Evolutionary conservation across 2,329 filamentous ascomycete genomes (phyloP), one percentile per base, ranked within the genome.

Genomic region (Arthrinium puccinioides): DNA sequence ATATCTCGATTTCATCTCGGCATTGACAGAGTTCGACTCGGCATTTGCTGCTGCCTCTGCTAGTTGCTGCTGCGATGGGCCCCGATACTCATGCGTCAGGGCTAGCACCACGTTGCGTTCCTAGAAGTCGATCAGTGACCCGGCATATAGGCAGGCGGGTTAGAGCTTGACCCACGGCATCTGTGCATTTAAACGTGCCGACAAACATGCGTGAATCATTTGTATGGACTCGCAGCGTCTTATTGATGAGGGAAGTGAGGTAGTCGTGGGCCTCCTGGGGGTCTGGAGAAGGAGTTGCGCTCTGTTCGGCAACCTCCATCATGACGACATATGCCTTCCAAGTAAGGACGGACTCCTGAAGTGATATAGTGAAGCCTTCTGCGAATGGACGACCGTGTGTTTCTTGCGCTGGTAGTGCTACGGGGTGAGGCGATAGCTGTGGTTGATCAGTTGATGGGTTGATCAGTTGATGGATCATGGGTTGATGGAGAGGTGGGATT

Each of bases 151-250:
- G 20, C 40, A 32, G 36, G 29, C 28, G 13, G n/a, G n/a, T n/a
- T n/a, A n/a, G 24, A 10, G 18, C 6, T 21, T 6, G 31, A 70
- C 75, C 35, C 65, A 94, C 88, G 42, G 84, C 79, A 67, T 98
- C 92, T 21, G 89, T 96, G 67, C 92, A 98, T 63, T 94, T 96
- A 64, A 98, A 85, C 45, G 80, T 74, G 15, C 92, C 92, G 38
- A 88, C 78, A 60, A 97, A 98, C 59, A 95, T 80, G 42, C 92
- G 85, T 13, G 77, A 79, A 57, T 97, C 90, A 5, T 79, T 85
- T 11, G 84, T 86, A 50, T 84, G 76, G 38, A 97, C 67, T 40
- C 88, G 82, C 23, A 97, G 65, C 26, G 78, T 85, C 58, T 86
- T 86, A 59, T 85, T 85, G 36, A 94, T 68, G 35, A 94, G 75